Evolutionary conservation across 257 asterid genomes (phyloP).

Genomic region (Euphrasia confusa): DNA sequence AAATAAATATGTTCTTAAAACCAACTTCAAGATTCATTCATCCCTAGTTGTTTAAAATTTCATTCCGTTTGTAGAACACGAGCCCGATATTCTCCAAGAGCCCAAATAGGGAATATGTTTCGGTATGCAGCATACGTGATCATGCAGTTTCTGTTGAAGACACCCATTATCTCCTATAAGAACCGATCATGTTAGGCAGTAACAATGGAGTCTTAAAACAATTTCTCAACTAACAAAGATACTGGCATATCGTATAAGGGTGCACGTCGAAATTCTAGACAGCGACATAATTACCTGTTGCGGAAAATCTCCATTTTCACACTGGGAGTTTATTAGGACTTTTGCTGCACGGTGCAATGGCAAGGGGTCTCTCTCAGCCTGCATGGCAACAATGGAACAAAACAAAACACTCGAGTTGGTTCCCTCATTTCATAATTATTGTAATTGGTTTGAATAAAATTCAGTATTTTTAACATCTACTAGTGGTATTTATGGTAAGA

Average conservation of each 20-base stretch:
- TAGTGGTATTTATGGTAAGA: background rate
- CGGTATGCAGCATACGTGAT: constrained; percentile 88
- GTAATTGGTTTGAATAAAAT: constrained; percentile 9
- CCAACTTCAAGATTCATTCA: constrained; percentile 9
- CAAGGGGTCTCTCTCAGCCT: constrained; percentile 79
- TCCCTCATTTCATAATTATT: background rate
- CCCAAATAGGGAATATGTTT: constrained; percentile 94
- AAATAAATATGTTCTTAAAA: constrained; percentile 6
- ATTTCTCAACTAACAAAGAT: background rate
- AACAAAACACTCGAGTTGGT: background rate
- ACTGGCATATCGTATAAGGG: constrained; percentile 4
- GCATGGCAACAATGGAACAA: constrained; percentile 28
- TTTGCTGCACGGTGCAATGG: constrained; percentile 90
- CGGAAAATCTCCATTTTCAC: constrained; percentile 90
- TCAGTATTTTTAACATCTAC: background rate
- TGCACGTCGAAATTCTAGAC: background rate
- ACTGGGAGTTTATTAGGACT: constrained; percentile 73
- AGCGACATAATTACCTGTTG: constrained; percentile 60
- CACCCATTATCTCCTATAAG: constrained; percentile 86
- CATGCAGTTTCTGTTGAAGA: constrained; percentile 86
- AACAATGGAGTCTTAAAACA: background rate
- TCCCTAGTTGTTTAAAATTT: constrained; percentile 16
- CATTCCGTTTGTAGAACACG: constrained; percentile 44
- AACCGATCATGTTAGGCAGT: background rate
- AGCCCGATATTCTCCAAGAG: constrained; percentile 66